phyloP scores from a whole-genome alignment of 192 early-diverging fungal genomes.

The Diversispora eburnea region DNA sequence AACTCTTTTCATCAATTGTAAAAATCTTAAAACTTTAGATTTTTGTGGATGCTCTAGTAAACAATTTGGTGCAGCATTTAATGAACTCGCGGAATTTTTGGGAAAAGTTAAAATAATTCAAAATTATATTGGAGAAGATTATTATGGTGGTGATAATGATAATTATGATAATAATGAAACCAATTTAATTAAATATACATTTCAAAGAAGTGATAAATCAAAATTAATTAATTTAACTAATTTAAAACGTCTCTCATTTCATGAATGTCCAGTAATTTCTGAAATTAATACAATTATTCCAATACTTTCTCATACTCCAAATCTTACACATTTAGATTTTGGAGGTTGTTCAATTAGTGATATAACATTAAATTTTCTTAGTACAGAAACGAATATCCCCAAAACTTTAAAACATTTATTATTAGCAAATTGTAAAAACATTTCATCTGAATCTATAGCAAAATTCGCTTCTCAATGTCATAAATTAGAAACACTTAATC shows the following conservation, averaged over 20 bases:
- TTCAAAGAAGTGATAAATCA: background rate
- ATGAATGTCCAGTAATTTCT: background rate
- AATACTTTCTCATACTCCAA: constrained; percentile 16
- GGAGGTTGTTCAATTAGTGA: constrained; percentile 22
- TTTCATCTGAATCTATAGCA: constrained; percentile 8
- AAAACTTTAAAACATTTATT: constrained; percentile 9
- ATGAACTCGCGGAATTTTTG: background rate
- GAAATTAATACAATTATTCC: constrained; percentile 1
- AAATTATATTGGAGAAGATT: background rate
- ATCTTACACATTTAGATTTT: constrained; percentile 24
- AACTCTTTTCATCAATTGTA: background rate
- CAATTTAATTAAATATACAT: background rate
- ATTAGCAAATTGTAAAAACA: constrained; percentile 10
- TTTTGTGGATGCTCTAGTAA: constrained; percentile 24
- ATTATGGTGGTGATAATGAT: background rate
- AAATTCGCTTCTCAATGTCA: background rate
- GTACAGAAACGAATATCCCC: background rate
- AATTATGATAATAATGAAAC: background rate
- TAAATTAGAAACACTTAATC: background rate
- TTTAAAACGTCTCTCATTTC: constrained; percentile 17
- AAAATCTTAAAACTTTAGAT: constrained; percentile 14
- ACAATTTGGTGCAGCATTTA: constrained; percentile 4
- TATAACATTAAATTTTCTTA: constrained; percentile 1
- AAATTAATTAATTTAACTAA: background rate
- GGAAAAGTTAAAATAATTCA: background rate